These are phyloP conservation scores for Tricholoma sp. DNA, from an alignment of 768 basidiomycete species.

Conservation along the genomic window DNA sequence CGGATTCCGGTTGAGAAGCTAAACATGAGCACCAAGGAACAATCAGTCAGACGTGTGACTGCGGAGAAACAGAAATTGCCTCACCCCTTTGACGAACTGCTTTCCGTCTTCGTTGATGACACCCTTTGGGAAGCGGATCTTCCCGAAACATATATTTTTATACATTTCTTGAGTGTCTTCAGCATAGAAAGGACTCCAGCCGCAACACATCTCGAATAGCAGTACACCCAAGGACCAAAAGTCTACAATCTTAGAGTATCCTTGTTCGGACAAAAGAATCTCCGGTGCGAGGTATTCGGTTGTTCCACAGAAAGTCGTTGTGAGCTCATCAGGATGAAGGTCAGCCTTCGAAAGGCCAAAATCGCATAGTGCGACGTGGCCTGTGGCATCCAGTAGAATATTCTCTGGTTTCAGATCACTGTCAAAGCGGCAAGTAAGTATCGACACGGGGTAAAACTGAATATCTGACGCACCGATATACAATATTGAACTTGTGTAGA, in stretches of 20 bases:
- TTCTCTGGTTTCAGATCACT: conserved; percentile 98
- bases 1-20: conserved; percentile 99
- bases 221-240: conserved; percentile 97
- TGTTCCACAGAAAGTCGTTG: conserved; percentile 99
- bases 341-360: conserved; percentile 98
- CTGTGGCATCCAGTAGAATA: conserved; percentile 95
- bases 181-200: conserved; percentile 99
- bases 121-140: conserved; percentile 95
- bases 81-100: conserved; percentile 96
- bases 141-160: conserved; percentile 97
- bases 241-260: conserved; percentile 97
- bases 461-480: conserved; percentile 62
- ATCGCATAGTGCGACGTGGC: conserved; percentile 97
- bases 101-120: conserved; percentile 98
- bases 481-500: conserved; percentile 96
- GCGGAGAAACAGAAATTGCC: conserved; percentile 23
- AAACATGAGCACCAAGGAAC: conserved; percentile 11
- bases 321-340: conserved; percentile 86
- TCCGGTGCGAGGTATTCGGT: conserved; percentile 99
- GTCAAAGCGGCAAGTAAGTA: conserved; percentile 5
- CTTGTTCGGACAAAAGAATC: conserved; percentile 96
- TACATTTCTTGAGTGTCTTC: conserved; percentile 99
- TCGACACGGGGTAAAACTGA: background rate
- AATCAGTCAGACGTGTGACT: conserved; percentile 10
- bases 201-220: conserved; percentile 99